Conservation (phyloP, 1,139 yeast genomes). For the Fermentozyma sake region DNA sequence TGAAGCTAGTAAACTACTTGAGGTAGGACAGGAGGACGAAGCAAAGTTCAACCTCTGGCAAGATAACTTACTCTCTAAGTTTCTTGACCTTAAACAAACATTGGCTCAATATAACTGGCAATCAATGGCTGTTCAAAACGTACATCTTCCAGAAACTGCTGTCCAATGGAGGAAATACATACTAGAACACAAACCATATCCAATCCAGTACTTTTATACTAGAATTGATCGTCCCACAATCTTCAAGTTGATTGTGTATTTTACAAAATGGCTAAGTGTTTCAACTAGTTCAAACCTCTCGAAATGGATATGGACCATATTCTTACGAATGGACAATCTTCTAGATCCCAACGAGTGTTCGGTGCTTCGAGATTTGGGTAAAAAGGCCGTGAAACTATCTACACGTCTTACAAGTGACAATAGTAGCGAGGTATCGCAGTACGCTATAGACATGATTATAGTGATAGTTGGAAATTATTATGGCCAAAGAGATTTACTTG, state of each 20-base stretch:
- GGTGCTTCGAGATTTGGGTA: slow-evolving; percentile 34
- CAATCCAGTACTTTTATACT: slow-evolving; percentile 16
- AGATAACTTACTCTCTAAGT: too few species aligned
- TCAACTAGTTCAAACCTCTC: slow-evolving; percentile 26
- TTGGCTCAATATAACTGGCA: too few species aligned
- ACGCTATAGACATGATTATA: slow-evolving; percentile 30
- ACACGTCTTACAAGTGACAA: slow-evolving; percentile 7
- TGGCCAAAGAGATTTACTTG: slow-evolving; percentile 34
- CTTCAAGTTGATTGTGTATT: slow-evolving; percentile 31
- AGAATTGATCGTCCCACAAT: slow-evolving; percentile 28
- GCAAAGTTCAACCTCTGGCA: too few species aligned
- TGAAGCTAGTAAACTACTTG: too few species aligned
- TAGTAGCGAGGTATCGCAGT: slow-evolving; percentile 12
- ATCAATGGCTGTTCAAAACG: background rate
- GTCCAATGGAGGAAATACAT: slow-evolving; percentile 30
- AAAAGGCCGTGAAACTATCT: slow-evolving; percentile 32
- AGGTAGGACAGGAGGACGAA: too few species aligned
- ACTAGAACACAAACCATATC: slow-evolving; percentile 26
- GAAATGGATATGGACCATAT: slow-evolving; percentile 35
- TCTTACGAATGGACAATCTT: slow-evolving; percentile 31
- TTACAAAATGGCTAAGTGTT: slow-evolving; percentile 37
- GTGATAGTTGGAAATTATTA: slow-evolving; percentile 31
- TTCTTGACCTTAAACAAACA: too few species aligned
- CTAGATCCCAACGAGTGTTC: slow-evolving; percentile 33
- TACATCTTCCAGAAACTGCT: slow-evolving; percentile 22